Evolutionary conservation across 2,329 filamentous ascomycete genomes (phyloP), one percentile per base, ranked within the genome.

Genomic region (Pseudogymnoascus verrucosus): DNA sequence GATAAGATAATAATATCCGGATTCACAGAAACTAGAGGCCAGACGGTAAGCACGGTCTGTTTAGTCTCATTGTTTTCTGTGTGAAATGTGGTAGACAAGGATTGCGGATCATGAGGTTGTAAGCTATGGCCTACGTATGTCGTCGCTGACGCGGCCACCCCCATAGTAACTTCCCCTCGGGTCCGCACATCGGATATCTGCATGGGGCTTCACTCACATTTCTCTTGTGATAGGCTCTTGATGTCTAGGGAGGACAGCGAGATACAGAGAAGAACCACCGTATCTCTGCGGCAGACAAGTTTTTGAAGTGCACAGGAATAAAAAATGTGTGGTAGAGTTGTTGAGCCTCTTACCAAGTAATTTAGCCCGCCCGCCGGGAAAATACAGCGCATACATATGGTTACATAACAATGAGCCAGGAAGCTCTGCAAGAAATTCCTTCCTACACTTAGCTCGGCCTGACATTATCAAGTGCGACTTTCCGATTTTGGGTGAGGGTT

Each of bases 61-160:
- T 57, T 36, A 34, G 28, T 57, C n/a, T 57, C 51, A 57, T 19
- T 34, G 28, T 57, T 57, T 57, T 57, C 10, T 57, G 51, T 34
- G 47, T 11, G 8, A 57, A 34, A 34, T 57, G 51, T 57, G 28
- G n/a, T 34, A 28, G 28, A 36, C 51, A 34, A 57, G 51, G 51
- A 57, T 57, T 36, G 28, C 28, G 11, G 51, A 57, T 34, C 28
- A 16, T 57, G 51, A 57, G 28, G 51, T 57, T 12, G 28, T 57
- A 28, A 57, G 28, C 51, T 36, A 57, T 36, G 28, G 51, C 51
- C 51, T 57, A 57, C 51, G 51, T 57, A 57, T 57, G 51, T 34
- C 51, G 51, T 57, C 51, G 51, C 51, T 57, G 51, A 57, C 51
- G 51, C 51, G 51, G 51, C 51, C 51, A 57, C 51, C 51, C 51